Conservation (phyloP, 2,329 filamentous ascomycete species). For the Colletotrichum paranaense region DNA sequence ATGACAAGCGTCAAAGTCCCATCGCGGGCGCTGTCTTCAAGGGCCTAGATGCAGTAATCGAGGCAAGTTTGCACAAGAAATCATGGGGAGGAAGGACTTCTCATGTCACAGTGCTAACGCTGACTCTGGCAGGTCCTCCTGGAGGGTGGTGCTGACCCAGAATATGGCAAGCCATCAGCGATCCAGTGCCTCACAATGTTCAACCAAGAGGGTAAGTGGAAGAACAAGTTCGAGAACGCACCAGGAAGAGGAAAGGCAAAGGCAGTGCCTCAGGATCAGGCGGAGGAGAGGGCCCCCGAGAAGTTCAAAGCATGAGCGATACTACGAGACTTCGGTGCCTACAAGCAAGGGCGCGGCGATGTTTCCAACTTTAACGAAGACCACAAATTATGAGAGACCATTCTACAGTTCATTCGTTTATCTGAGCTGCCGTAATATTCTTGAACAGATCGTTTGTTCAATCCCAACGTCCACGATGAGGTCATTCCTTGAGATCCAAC, state of each 20-base stretch:
- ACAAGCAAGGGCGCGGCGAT: neutral
- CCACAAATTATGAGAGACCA: neutral
- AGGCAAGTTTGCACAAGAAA: slow-evolving; percentile 48
- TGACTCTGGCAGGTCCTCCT: slow-evolving; percentile 53
- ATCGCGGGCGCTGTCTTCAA: slow-evolving; percentile 81
- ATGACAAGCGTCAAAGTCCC: slow-evolving; percentile 75
- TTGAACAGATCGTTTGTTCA: neutral
- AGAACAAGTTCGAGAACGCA: slow-evolving; percentile 59
- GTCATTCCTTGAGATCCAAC: neutral
- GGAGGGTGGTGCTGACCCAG: slow-evolving; percentile 65
- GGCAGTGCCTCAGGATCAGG: slow-evolving; percentile 21
- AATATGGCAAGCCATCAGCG: slow-evolving; percentile 61
- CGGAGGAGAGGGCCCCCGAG: slow-evolving; percentile 23
- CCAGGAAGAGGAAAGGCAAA: slow-evolving; percentile 58
- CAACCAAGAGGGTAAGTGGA: slow-evolving; percentile 63
- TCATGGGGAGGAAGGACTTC: too few species aligned
- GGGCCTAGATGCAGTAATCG: slow-evolving; percentile 72
- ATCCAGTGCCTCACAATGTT: slow-evolving; percentile 62
- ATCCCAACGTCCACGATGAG: neutral
- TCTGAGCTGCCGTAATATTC: neutral
- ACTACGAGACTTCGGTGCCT: neutral
- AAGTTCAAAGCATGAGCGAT: slow-evolving; percentile 25
- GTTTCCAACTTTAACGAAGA: neutral
- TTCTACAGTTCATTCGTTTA: neutral
- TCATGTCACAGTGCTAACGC: neutral